Conservation (phyloP, 2,329 filamentous ascomycete species). For the Trichoderma harzianum region DNA sequence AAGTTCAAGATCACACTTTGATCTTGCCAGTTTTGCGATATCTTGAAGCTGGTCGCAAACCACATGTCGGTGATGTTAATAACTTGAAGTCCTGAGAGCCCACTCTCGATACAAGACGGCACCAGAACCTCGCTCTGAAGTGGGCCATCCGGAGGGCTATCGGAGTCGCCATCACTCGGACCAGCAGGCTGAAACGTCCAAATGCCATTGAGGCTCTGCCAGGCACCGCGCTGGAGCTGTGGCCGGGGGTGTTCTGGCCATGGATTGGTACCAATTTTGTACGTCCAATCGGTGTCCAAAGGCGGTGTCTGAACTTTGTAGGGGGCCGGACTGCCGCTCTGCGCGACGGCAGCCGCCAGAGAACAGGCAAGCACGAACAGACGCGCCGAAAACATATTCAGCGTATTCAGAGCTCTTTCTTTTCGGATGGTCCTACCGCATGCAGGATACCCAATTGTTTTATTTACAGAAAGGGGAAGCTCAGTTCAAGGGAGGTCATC, state of each 20-base stretch:
- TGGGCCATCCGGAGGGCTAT: constrained; percentile 23
- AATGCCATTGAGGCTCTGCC: constrained; percentile 57
- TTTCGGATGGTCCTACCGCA: not conserved
- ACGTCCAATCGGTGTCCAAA: constrained; percentile 51
- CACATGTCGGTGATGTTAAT: constrained; percentile 43
- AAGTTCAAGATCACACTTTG: constrained; percentile 51
- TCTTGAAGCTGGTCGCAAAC: constrained; percentile 49
- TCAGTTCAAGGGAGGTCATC: not conserved
- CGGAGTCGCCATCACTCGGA: constrained; percentile 18
- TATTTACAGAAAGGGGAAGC: not conserved
- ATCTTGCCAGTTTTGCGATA: constrained; percentile 46
- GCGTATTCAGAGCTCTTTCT: not conserved
- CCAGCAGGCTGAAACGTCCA: constrained; percentile 49
- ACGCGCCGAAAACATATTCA: not conserved
- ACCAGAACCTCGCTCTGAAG: constrained; percentile 41
- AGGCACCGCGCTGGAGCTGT: constrained; percentile 50
- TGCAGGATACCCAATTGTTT: not conserved
- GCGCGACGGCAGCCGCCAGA: not conserved
- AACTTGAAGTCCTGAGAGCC: constrained; percentile 46
- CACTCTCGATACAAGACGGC: constrained; percentile 44
- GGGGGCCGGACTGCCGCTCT: constrained; percentile 21
- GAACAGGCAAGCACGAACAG: not conserved
- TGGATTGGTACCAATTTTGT: constrained; percentile 48
- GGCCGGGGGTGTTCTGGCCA: constrained; percentile 59
- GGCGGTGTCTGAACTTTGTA: constrained; percentile 40